Evolutionary conservation across 345 rosid species (phyloP).

Genomic region (Salix koriyanagi): DNA sequence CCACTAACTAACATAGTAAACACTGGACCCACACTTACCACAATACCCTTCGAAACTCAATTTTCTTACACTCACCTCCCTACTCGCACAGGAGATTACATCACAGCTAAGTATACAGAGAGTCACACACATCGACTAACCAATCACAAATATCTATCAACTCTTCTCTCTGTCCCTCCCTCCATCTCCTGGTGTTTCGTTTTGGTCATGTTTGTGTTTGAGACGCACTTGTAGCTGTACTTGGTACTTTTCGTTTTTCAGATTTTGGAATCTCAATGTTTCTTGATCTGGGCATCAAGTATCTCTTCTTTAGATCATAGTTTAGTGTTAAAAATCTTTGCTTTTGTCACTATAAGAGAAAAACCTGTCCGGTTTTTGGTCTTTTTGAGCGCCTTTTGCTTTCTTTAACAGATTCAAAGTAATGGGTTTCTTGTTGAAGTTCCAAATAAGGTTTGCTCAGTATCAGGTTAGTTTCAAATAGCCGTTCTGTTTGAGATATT

Average conservation of each 20-base stretch:
- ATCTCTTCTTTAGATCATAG: constrained; percentile 29
- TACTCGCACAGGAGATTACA: constrained; percentile 6
- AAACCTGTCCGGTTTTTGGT: constrained; percentile 22
- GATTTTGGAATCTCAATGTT: constrained; percentile 28
- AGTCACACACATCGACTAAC: constrained; percentile 14
- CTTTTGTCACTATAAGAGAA: constrained; percentile 15
- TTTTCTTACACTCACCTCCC: constrained; percentile 8
- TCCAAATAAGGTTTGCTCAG: constrained; percentile 24
- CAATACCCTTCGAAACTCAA: constrained; percentile 2
- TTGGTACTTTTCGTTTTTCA: constrained; percentile 6
- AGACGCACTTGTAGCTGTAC: neutral
- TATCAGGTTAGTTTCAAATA: constrained; percentile 33
- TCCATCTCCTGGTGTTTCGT: neutral
- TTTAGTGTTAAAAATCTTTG: constrained; percentile 9
- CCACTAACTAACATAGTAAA: neutral
- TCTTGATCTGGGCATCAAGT: constrained; percentile 38
- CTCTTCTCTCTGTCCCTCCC: neutral
- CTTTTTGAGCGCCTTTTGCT: constrained; percentile 12
- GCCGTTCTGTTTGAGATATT: neutral
- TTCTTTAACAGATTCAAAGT: constrained; percentile 27
- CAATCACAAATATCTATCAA: constrained; percentile 46
- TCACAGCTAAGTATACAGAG: neutral
- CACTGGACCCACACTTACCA: neutral
- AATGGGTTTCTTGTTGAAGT: constrained; percentile 30
- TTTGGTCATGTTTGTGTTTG: constrained; percentile 8